These are phyloP conservation scores for Phaeodactylum tricornutum DNA, from an alignment of 108 stramenopile species.

Conservation along the genomic window DNA sequence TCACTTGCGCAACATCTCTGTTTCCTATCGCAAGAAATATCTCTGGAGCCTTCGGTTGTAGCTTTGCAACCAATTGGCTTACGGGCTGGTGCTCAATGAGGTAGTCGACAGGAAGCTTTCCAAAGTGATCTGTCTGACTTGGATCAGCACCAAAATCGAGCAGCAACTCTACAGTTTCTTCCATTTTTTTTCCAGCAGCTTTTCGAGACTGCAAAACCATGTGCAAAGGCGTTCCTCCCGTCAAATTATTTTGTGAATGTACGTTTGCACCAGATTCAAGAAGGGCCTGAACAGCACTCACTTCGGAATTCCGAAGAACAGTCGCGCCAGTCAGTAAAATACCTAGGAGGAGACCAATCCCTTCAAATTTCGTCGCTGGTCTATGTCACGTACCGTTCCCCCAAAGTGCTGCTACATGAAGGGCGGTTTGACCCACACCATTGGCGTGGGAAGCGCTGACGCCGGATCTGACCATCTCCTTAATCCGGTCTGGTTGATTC, in stretches of 20 bases:
- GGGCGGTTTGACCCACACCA: constrained; percentile 52
- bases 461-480: constrained; percentile 29
- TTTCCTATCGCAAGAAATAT: constrained; percentile 5
- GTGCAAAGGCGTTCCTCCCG: constrained; percentile 59
- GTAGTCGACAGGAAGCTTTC: constrained; percentile 27
- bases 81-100: constrained; percentile 12
- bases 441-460: constrained; percentile 45
- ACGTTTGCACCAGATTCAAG: constrained; percentile 39
- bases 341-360: background rate
- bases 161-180: constrained; percentile 67
- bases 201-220: constrained; percentile 39
- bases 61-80: constrained; percentile 7
- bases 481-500: constrained; percentile 31
- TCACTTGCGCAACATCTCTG: no score
- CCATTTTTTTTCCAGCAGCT: constrained; percentile 19
- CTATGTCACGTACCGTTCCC: constrained; percentile 34
- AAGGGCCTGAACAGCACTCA: constrained; percentile 32
- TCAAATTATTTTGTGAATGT: constrained; percentile 37
- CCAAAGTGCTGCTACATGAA: constrained; percentile 70
- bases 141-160: constrained; percentile 59
- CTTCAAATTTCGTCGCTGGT: no score
- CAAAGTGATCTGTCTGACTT: constrained; percentile 18
- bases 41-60: constrained; percentile 2
- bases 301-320: no score
- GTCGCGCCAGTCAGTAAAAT: constrained; percentile 3